phyloP scores from a whole-genome alignment of 768 basidiomycete genomes.

The Mrakia hoshinonis region DNA sequence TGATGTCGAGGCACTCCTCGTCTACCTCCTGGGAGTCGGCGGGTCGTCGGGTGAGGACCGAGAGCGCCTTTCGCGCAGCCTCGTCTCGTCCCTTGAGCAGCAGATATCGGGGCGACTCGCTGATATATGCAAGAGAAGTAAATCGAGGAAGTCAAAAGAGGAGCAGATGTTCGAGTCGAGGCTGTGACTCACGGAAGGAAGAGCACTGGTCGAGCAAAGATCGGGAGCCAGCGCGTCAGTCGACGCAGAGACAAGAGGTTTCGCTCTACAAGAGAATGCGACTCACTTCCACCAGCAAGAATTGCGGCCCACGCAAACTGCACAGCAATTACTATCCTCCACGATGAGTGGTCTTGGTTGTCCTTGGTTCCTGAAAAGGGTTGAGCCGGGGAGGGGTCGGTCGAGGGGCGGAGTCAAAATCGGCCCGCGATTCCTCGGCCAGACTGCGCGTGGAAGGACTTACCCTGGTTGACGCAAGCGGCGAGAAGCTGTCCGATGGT shows the following conservation, averaged over 20 bases:
- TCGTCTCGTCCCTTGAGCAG: constrained; percentile 42
- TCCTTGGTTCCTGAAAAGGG: constrained; percentile 40
- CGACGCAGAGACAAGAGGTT: constrained; percentile 30
- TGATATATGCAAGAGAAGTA: constrained; percentile 53
- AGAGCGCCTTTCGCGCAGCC: constrained; percentile 53
- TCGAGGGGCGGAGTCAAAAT: no score
- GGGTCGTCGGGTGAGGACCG: constrained; percentile 54
- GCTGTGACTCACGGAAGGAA: no score
- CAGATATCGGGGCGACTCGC: constrained; percentile 44
- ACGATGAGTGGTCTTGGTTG: constrained; percentile 33
- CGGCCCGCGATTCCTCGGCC: no score
- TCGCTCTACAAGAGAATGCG: constrained; percentile 30
- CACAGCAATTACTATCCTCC: constrained; percentile 40
- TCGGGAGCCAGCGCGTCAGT: no score
- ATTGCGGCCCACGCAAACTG: constrained; percentile 32
- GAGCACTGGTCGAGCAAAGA: no score
- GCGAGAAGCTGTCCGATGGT: constrained; percentile 41
- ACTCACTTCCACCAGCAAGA: constrained; percentile 32
- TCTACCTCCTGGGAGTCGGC: constrained; percentile 51
- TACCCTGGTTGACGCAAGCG: constrained; percentile 37
- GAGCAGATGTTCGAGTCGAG: no score
- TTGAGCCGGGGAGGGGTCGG: no score
- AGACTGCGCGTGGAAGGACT: no score
- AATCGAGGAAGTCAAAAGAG: no score
- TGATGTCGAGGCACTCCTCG: constrained; percentile 36